A percentile compares a stretch with the other conserved stretches of the same genome.
Conservation (phyloP, 495 filamentous ascomycete genomes). For the Daldinia decipiens region DNA sequence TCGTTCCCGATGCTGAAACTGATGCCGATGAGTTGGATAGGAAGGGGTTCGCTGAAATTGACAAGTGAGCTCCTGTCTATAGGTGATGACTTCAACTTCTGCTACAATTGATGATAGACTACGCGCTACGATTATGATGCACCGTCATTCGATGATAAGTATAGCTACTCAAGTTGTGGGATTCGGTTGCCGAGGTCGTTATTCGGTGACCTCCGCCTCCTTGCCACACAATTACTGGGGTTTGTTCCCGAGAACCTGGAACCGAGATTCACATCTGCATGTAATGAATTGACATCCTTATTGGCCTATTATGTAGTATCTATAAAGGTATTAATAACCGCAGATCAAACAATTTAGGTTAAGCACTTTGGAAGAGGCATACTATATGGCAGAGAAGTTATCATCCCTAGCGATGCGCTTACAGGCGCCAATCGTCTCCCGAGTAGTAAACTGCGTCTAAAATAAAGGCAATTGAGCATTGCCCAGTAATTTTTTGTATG, state of each 20-base stretch:
- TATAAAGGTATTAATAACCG: neutral
- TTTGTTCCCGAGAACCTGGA: slow-evolving; percentile 19
- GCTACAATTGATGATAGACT: neutral
- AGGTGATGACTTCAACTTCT: neutral
- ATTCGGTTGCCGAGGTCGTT: slow-evolving; percentile 5
- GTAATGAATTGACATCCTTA: neutral
- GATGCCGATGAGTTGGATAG: slow-evolving; percentile 65
- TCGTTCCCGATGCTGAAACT: slow-evolving; percentile 60
- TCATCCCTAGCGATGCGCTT: neutral
- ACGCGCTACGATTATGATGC: neutral
- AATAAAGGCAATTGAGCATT: neutral
- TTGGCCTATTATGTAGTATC: slow-evolving; percentile 9
- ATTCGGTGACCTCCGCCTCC: neutral
- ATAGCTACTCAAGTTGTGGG: neutral
- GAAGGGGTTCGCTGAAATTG: slow-evolving; percentile 69
- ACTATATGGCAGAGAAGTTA: neutral
- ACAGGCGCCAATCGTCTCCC: neutral
- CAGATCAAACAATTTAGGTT: neutral
- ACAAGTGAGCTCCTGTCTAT: slow-evolving; percentile 15
- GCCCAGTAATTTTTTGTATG: too few species aligned
- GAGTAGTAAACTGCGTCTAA: neutral
- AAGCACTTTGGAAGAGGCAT: neutral
- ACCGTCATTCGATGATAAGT: neutral
- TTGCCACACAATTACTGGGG: neutral
- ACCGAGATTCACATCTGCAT: slow-evolving; percentile 20